Evolutionary conservation across 768 basidiomycete species (phyloP), one percentile per base, ranked within the genome.

Genomic region (Agrocybe praecox): DNA sequence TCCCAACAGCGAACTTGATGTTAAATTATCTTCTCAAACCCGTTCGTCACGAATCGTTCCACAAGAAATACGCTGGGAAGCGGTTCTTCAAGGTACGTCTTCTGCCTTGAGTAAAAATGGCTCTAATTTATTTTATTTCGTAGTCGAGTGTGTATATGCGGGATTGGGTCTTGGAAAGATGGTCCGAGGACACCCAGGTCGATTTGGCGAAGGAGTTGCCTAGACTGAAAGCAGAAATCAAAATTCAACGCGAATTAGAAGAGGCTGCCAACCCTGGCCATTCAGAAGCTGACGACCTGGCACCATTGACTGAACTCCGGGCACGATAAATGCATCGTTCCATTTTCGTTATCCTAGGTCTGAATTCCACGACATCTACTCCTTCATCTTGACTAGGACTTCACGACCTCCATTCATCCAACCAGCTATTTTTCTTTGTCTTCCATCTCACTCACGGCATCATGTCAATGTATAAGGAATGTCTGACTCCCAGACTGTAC

Each of bases 1-100:
- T 96, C 36, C 94, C 94, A 0, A 90, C 89, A 0, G 96, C 95
- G 1, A 96, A 93, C 71, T 64, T 95, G 64, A 96, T 98, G 92
- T 69, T 98, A 61, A 92, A 94, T 71, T 96, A 95, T 69, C 80
- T 98, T 62, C 79, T 97, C 51, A 90, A 90, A 68, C 86, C 89
- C 4, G 68, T 88, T 50, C 81, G 81, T 45, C 91, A 96, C 57
- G 87, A 92, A 54, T 88, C 88, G n/a, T 93, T 98, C 73, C 83
- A 84, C 77, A 90, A 93, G 77, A 98, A 99, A 72, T 99, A 96
- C 65, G 89, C 93, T 0, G 85, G 89, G 15, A 96, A 93, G 73
- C 92, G 88, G 49, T 94, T 85, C 74, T 80, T 89, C 76, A 96
- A 96, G 84, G 93, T 94, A 42, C 5, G 58, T 57, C 55, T 22